Conservation (phyloP, 306 rosid genomes). For the Pyrus bretschneideri region DNA sequence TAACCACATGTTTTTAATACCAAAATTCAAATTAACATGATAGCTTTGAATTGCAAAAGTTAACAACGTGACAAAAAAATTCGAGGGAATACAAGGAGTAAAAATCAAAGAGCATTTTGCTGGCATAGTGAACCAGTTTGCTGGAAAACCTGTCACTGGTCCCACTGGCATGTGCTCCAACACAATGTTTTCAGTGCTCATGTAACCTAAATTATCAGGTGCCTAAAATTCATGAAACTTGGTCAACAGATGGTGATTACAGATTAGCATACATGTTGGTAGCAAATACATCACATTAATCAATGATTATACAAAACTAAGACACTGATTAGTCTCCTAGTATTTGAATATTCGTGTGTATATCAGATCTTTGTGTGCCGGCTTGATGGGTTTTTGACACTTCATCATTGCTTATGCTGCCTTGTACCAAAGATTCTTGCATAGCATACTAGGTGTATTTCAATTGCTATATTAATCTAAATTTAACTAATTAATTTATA, state of each 20-base stretch:
- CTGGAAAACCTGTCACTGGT: not conserved
- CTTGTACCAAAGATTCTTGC: conserved; percentile 17
- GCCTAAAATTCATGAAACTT: not conserved
- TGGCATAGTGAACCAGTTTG: not conserved
- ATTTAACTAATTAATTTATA: not conserved
- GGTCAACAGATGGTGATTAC: not conserved
- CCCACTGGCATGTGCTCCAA: not conserved
- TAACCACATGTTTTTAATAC: no score
- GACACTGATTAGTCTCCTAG: not conserved
- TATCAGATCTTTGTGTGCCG: conserved; percentile 21
- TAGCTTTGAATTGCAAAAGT: not conserved
- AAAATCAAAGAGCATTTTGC: not conserved
- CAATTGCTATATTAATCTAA: conserved; percentile 10
- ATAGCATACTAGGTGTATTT: conserved; percentile 17
- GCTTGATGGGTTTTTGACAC: conserved; percentile 7
- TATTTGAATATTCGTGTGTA: not conserved
- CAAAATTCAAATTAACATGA: not conserved
- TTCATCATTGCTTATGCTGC: not conserved
- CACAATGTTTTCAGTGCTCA: not conserved
- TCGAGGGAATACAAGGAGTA: not conserved
- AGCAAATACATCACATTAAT: not conserved
- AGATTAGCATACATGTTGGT: not conserved
- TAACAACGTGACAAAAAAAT: not conserved
- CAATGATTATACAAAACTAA: not conserved
- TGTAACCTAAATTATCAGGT: not conserved